Evolutionary conservation across 2,329 filamentous ascomycete genomes (phyloP).

Genomic region (Trichophyton equinum): DNA sequence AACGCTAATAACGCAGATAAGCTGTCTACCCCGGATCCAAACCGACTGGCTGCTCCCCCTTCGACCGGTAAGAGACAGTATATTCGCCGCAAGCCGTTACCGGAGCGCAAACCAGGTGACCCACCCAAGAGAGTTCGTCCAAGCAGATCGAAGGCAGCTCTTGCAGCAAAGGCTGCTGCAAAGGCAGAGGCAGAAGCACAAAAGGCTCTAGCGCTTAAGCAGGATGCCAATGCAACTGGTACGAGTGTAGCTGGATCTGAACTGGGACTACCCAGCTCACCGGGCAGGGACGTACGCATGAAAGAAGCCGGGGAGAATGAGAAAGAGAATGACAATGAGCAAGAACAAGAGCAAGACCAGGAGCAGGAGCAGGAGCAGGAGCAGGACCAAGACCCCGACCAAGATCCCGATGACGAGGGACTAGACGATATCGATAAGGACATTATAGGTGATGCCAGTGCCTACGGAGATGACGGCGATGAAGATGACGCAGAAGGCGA

Average conservation of each 20-base stretch:
- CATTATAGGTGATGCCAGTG: conserved; percentile 4
- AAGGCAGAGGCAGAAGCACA: neutral
- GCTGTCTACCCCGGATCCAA: neutral
- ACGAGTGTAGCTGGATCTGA: neutral
- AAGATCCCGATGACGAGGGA: neutral
- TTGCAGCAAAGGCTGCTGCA: neutral
- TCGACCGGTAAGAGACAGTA: neutral
- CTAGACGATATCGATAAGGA: conserved; percentile 9
- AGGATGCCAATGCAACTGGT: neutral
- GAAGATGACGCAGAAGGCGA: conserved; percentile 5
- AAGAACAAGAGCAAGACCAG: too few relatives aligned
- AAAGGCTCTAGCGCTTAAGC: neutral
- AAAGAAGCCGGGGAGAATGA: neutral
- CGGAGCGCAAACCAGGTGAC: neutral
- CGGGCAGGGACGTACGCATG: conserved; percentile 2
- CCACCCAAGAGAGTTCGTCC: neutral
- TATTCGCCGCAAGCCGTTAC: neutral
- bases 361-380: too few relatives aligned
- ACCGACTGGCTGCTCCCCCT: neutral
- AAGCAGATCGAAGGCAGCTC: neutral
- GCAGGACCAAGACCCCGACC: neutral
- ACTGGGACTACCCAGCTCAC: neutral
- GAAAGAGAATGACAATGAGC: neutral
- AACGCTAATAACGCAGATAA: neutral
- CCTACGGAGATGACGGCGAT: neutral